Conservation (phyloP, 208 protist genomes). For the Kentomonas sorsogonicus region DNA sequence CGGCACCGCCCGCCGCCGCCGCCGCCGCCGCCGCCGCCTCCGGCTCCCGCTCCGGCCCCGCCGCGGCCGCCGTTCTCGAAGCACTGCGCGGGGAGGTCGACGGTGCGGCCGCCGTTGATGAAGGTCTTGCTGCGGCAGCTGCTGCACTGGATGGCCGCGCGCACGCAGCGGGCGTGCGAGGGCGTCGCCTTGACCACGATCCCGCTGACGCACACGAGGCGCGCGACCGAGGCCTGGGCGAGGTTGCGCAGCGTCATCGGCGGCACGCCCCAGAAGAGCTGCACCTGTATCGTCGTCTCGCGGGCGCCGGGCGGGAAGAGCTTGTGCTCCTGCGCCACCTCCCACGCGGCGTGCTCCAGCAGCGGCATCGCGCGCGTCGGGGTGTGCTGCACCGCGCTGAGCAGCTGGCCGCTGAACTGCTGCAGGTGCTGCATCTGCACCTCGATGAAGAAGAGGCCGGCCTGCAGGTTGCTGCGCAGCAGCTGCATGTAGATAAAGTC, state of each 20-base stretch:
- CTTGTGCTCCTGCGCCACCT: slow-evolving; percentile 65
- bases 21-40: slow-evolving; percentile 19
- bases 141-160: slow-evolving; percentile 86
- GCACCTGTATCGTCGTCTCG: slow-evolving; percentile 78
- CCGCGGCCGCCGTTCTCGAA: slow-evolving; percentile 68
- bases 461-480: slow-evolving; percentile 79
- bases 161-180: slow-evolving; percentile 72
- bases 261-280: slow-evolving; percentile 82
- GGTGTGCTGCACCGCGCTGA: slow-evolving; percentile 57
- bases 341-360: slow-evolving; percentile 79
- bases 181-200: slow-evolving; percentile 87
- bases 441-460: slow-evolving; percentile 80
- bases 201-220: slow-evolving; percentile 80
- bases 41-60: slow-evolving; percentile 10
- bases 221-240: slow-evolving; percentile 68
- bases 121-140: slow-evolving; percentile 86
- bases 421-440: slow-evolving; percentile 81
- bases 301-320: slow-evolving; percentile 57
- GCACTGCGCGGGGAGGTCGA: slow-evolving; percentile 84
- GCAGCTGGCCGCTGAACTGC: slow-evolving; percentile 75
- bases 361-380: slow-evolving; percentile 72
- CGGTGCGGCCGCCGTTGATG: slow-evolving; percentile 60
- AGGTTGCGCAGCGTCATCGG: slow-evolving; percentile 77
- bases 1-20: slow-evolving; percentile 57
- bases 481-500: slow-evolving; percentile 84